Evolutionary conservation across 306 rosid genomes (phyloP).

Genomic region (Quercus bicolor): DNA sequence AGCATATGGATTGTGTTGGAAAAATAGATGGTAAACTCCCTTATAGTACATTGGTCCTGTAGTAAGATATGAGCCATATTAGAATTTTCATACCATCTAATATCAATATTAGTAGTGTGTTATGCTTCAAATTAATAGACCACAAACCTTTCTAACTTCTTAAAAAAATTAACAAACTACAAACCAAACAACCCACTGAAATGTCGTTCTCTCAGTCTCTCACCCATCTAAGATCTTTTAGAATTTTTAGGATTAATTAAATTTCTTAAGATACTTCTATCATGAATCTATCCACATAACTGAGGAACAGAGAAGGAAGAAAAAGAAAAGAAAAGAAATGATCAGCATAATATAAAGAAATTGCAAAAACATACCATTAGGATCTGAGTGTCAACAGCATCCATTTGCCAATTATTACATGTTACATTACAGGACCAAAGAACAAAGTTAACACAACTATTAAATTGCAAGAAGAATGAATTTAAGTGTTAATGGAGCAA

Average conservation of each 20-base stretch:
- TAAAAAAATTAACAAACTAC: too few relatives aligned
- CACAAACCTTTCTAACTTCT: too few relatives aligned
- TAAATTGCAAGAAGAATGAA: background rate
- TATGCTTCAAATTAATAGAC: too few relatives aligned
- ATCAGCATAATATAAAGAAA: background rate
- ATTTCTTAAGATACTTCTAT: background rate
- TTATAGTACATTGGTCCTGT: slow-evolving; percentile 53
- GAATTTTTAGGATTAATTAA: too few relatives aligned
- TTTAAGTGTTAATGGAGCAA: background rate
- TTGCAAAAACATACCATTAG: slow-evolving; percentile 35
- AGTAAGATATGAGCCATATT: background rate
- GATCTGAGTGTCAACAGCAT: slow-evolving; percentile 27
- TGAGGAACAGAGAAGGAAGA: background rate
- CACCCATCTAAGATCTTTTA: too few relatives aligned
- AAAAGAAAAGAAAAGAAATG: background rate
- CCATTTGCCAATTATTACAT: slow-evolving; percentile 16
- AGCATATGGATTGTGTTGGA: slow-evolving; percentile 45
- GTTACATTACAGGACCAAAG: slow-evolving; percentile 4
- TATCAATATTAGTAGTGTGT: too few relatives aligned
- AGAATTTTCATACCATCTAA: too few relatives aligned
- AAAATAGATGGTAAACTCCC: slow-evolving; percentile 58
- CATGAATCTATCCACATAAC: background rate
- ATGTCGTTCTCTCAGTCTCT: too few relatives aligned
- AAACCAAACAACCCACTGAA: too few relatives aligned
- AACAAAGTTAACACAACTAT: background rate